Percentiles rank a stretch among this genome's conserved stretches.
Evolutionary conservation across 164 flowering plant genomes (phyloP).

Genomic region (Aristolochia fimbriata): DNA sequence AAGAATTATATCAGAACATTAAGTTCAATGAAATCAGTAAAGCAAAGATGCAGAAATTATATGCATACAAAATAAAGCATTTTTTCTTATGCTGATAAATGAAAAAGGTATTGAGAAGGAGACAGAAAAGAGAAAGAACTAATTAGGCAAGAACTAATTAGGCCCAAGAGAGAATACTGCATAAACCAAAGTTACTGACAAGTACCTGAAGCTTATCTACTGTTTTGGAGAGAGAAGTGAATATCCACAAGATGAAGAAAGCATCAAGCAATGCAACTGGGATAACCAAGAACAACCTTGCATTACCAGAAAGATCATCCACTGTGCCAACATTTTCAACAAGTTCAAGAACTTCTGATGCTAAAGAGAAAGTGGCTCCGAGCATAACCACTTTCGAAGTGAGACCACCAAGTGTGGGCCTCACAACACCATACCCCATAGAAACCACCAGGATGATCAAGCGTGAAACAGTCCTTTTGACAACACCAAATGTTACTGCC

Average conservation of each 20-base stretch:
- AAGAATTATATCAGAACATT: background rate
- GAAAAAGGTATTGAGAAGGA: background rate
- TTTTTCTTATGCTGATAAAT: too few species aligned
- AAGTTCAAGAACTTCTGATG: slow-evolving; percentile 90
- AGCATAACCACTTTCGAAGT: slow-evolving; percentile 93
- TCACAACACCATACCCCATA: slow-evolving; percentile 98
- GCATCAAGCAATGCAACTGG: slow-evolving; percentile 95
- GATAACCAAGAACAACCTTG: slow-evolving; percentile 80
- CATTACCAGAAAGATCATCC: slow-evolving; percentile 86
- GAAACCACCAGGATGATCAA: slow-evolving; percentile 79
- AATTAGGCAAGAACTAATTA: background rate
- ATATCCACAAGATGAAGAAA: slow-evolving; percentile 95
- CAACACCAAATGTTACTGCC: slow-evolving; percentile 91
- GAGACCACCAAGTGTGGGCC: slow-evolving; percentile 93
- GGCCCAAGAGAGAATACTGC: background rate
- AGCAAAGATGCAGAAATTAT: background rate
- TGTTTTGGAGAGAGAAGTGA: slow-evolving; percentile 88
- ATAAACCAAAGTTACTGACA: background rate
- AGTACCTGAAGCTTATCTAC: slow-evolving; percentile 91
- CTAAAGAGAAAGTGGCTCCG: slow-evolving; percentile 83
- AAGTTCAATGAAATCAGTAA: background rate
- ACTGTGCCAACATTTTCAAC: slow-evolving; percentile 91
- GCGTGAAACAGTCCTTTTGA: slow-evolving; percentile 80
- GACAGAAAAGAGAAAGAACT: background rate
- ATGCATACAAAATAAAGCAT: background rate